Evolutionary conservation across 1,284 basidiomycete genomes (phyloP).

Genomic region (Naganishia albida): DNA sequence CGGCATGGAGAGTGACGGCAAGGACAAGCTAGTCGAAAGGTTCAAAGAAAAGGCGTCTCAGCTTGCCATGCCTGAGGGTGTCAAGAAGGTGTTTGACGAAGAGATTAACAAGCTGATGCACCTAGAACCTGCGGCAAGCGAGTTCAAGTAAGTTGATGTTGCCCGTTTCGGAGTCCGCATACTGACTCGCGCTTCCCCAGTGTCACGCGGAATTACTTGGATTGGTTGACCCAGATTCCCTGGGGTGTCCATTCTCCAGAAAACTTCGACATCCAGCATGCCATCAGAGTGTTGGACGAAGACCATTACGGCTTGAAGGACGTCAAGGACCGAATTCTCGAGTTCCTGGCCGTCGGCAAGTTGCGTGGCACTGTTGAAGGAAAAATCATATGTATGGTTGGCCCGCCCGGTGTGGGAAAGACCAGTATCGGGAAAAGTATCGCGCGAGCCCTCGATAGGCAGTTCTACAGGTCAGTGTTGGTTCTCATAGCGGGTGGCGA

Average conservation of each 20-base stretch:
- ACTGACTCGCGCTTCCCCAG: conserved; percentile 44
- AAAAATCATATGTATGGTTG: conserved; percentile 95
- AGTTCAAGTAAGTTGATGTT: conserved; percentile 65
- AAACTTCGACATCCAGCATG: conserved; percentile 87
- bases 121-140: conserved; percentile 88
- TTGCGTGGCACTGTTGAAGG: conserved; percentile 94
- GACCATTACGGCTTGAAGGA: conserved; percentile 96
- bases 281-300: conserved; percentile 82
- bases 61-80: conserved; percentile 89
- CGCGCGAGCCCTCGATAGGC: conserved; percentile 51
- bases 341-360: conserved; percentile 97
- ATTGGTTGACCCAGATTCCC: conserved; percentile 94
- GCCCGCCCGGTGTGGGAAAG: conserved; percentile 96
- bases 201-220: conserved; percentile 94
- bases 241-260: conserved; percentile 96
- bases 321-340: conserved; percentile 94
- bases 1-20: conserved; percentile 88
- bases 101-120: conserved; percentile 89
- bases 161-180: neutral
- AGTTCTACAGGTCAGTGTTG: conserved; percentile 46
- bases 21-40: conserved; percentile 95
- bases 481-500: neutral
- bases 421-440: conserved; percentile 89
- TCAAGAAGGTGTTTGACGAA: conserved; percentile 94
- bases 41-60: conserved; percentile 85